These are phyloP conservation scores for Beauveria scarabaeidicola DNA, from an alignment of 2,329 filamentous ascomycete species.

Conservation along the genomic window DNA sequence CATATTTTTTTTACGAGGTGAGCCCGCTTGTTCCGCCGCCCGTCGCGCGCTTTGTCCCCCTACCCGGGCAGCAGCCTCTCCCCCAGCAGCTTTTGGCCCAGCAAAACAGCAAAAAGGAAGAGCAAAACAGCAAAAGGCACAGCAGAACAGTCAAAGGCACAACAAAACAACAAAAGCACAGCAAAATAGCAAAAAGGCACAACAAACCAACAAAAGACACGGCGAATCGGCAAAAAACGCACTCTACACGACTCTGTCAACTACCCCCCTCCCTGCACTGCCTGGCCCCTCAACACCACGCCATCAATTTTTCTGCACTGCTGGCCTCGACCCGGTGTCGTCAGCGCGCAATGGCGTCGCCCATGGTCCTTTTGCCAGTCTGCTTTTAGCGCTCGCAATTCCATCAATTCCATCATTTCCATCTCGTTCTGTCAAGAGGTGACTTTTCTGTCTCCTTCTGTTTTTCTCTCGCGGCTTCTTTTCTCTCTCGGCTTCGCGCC, in stretches of 20 bases:
- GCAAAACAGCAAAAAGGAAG: too few relatives aligned
- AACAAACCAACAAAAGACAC: too few relatives aligned
- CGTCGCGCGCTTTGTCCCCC: slow-evolving; percentile 2
- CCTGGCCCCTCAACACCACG: slow-evolving; percentile 3
- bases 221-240: neutral
- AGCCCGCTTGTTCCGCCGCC: neutral
- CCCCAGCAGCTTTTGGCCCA: too few relatives aligned
- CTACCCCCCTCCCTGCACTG: neutral
- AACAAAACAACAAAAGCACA: too few relatives aligned
- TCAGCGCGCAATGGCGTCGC: neutral
- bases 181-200: too few relatives aligned
- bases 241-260: neutral
- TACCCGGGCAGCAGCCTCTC: neutral
- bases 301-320: neutral
- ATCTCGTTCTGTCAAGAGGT: neutral
- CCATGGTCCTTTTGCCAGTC: neutral
- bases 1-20: slow-evolving; percentile 1
- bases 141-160: too few relatives aligned
- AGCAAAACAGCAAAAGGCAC: too few relatives aligned
- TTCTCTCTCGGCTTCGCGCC: neutral
- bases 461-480: neutral
- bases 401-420: neutral
- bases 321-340: neutral
- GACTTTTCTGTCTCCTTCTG: neutral
- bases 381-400: neutral